Conservation (phyloP, 2,329 filamentous ascomycete species). For the Aspergillus glaucus region DNA sequence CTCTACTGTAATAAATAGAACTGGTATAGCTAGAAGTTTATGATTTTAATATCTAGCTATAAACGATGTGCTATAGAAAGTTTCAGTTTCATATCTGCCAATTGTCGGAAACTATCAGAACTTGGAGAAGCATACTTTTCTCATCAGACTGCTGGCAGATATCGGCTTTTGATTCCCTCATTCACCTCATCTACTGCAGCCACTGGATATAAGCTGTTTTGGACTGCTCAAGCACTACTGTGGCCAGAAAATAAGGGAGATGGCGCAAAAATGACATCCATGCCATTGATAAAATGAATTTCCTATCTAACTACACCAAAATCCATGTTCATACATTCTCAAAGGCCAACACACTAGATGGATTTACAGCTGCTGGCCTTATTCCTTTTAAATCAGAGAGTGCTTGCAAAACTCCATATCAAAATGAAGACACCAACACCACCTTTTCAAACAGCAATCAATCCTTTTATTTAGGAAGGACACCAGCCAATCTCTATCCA, state of each 20-base stretch:
- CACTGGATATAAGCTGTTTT: conserved; percentile 1
- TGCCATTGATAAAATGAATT: background rate
- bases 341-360: background rate
- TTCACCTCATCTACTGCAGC: conserved; percentile 3
- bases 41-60: no score
- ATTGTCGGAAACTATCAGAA: no score
- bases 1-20: no score
- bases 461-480: background rate
- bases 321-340: background rate
- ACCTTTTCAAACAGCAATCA: background rate
- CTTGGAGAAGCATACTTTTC: no score
- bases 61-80: no score
- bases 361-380: background rate
- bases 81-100: conserved; percentile 1
- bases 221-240: background rate
- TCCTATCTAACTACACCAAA: background rate
- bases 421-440: background rate
- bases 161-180: background rate
- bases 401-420: background rate
- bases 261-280: background rate
- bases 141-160: no score
- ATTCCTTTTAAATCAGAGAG: background rate
- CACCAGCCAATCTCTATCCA: no score
- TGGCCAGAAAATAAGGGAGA: background rate
- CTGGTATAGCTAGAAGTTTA: no score